Evolutionary conservation across 2,329 filamentous ascomycete genomes (phyloP), one percentile per base, ranked within the genome.

Genomic region (Ambrosiella beaveri): DNA sequence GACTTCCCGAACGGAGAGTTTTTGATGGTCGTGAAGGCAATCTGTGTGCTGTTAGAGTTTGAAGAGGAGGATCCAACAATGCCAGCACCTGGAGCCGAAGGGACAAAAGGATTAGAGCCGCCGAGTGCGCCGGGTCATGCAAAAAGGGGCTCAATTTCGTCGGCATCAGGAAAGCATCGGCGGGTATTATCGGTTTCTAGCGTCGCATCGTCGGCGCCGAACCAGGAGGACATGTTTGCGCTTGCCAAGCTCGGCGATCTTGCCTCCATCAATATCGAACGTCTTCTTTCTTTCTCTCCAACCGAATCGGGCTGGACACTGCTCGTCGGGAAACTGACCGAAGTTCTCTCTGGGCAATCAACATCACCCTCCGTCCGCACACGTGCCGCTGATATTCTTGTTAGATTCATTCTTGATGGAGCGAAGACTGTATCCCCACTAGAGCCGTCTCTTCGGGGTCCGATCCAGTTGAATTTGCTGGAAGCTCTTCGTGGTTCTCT

Each of bases 1-100:
- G 90, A 96, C 64, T 97, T 95, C 65, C 88, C 89, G 0, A 89
- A 91, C 62, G 76, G 82, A 13, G 76, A 88, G 0, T 97, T 97
- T 64, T 73, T 85, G 4, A 80, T 87, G 62, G 81, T 97, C 8
- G 74, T 97, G 1, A 73, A 76, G 57, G 85, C 89, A 0, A 76
- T 95, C 3, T 89, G 88, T 65, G 75, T 78, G 51, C 73, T 96
- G 6, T 74, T 95, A 5, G 75, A 77, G 39, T 19, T 65, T 3
- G 59, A 66, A 7, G 65, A 63, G 15, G 53, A 52, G 8, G 27
- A 27, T 40, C 45, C 17, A 37, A 47, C 3, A 52, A 36, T n/a
- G 45, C 2, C 9, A 35, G 27, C 27, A 27, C 27, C 57, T 12
- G 56, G 54, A 15, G 39, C 36, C 8, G 56, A 60, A 13, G 44